Evolutionary conservation across 2,329 filamentous ascomycete species (phyloP), one percentile per base, ranked within the genome.

Genomic region (Cyclaneusma minus): DNA sequence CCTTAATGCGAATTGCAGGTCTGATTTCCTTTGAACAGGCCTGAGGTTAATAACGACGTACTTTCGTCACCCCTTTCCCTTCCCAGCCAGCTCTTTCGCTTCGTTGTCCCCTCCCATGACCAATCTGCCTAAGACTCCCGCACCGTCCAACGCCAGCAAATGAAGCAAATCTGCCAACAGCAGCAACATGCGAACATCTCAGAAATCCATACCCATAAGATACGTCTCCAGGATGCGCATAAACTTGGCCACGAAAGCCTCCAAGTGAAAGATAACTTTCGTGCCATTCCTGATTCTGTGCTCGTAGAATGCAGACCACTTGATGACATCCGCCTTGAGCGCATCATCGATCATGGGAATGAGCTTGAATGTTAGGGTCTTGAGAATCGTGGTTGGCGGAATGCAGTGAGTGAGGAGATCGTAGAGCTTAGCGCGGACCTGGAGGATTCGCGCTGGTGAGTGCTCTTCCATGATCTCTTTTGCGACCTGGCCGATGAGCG

Each of bases 161-260:
- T n/a, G n/a, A n/a, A n/a, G n/a, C n/a, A n/a, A n/a, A n/a, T n/a
- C n/a, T n/a, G n/a, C n/a, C n/a, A n/a, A n/a, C n/a, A n/a, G n/a
- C n/a, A n/a, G n/a, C n/a, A n/a, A n/a, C n/a, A n/a, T n/a, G n/a
- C n/a, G n/a, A n/a, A n/a, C n/a, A n/a, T n/a, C n/a, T n/a, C n/a
- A 67, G 38, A 70, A 66, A 31, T 84, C 80, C 74, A 89, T 85
- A 36, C 75, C 81, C 80, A 92, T 87, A 30, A 76, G 53, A 46
- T 72, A 91, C 72, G 84, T 87, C 59, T 98, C 89, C 36, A 87
- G 68, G 39, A 95, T 71, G 41, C 87, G 71, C 87, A 98, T 95
- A 50, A 95, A 93, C 58, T 94, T 95, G 31, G 87, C 87, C 31
- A 98, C 89, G 53, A 98, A 98, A 3, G 89, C 89, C 54, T 98